Evolutionary conservation across 2,329 filamentous ascomycete species (phyloP).

Genomic region (Harringtonia lauricola): DNA sequence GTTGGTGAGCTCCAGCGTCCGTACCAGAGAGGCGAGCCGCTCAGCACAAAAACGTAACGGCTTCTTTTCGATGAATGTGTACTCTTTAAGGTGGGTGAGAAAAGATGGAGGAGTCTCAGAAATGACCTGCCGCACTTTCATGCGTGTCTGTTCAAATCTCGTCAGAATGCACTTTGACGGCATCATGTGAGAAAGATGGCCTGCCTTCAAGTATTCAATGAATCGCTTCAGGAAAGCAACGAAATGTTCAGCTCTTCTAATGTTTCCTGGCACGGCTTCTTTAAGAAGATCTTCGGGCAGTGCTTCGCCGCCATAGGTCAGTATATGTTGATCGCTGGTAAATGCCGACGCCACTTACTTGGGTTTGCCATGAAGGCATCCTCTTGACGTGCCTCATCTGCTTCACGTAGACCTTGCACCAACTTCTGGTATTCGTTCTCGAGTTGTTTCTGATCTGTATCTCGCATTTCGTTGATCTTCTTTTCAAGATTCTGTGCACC

Average conservation of each 20-base stretch:
- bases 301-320: slow-evolving; percentile 28
- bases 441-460: slow-evolving; percentile 87
- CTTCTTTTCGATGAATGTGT: slow-evolving; percentile 97
- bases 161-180: no score
- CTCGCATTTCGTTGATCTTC: slow-evolving; percentile 88
- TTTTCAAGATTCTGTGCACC: slow-evolving; percentile 85
- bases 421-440: slow-evolving; percentile 94
- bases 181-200: no score
- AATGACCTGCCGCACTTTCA: slow-evolving; percentile 56
- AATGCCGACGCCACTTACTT: slow-evolving; percentile 23
- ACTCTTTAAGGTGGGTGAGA: slow-evolving; percentile 80
- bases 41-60: slow-evolving; percentile 91
- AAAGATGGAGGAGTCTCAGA: slow-evolving; percentile 95
- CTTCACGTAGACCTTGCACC: slow-evolving; percentile 79
- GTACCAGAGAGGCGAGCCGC: slow-evolving; percentile 82
- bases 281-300: slow-evolving; percentile 88
- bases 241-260: slow-evolving; percentile 90
- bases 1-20: slow-evolving; percentile 90
- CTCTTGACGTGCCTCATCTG: slow-evolving; percentile 82
- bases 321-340: no score
- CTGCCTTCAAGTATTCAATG: slow-evolving; percentile 83
- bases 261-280: slow-evolving; percentile 94
- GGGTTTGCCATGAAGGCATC: slow-evolving; percentile 97
- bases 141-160: slow-evolving; percentile 60
- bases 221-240: slow-evolving; percentile 90